A percentile compares a stretch with the other conserved stretches of the same genome.
Evolutionary conservation across 2,329 filamentous ascomycete species (phyloP).

Genomic region (Fusarium praegraminearum): DNA sequence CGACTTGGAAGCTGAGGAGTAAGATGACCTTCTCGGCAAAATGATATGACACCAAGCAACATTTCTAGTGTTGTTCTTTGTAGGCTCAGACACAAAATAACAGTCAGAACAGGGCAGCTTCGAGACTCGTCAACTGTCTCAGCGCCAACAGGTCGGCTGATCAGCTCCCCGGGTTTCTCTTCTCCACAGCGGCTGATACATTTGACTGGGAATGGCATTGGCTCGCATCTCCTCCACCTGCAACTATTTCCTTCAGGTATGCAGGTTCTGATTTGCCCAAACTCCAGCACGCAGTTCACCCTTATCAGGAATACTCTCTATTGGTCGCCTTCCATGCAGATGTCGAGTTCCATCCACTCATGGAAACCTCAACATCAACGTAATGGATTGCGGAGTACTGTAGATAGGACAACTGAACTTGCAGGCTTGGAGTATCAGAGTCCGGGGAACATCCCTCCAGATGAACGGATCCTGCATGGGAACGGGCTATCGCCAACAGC

Average conservation of each 20-base stretch:
- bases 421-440: background rate
- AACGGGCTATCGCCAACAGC: background rate
- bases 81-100: background rate
- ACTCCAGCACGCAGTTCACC: conserved; percentile 9
- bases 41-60: background rate
- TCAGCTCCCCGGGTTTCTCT: conserved; percentile 41
- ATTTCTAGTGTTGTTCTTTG: background rate
- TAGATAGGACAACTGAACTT: conserved; percentile 4
- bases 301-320: conserved; percentile 38
- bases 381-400: conserved; percentile 35
- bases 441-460: conserved; percentile 23
- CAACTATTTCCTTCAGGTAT: conserved; percentile 29
- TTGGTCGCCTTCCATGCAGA: conserved; percentile 22
- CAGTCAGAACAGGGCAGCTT: background rate
- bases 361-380: conserved; percentile 36
- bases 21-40: background rate
- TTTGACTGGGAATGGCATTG: conserved; percentile 33
- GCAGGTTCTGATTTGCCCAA: conserved; percentile 36
- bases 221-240: conserved; percentile 39
- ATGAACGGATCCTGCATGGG: background rate
- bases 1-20: background rate
- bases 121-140: conserved; percentile 18
- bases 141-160: conserved; percentile 37
- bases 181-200: conserved; percentile 46
- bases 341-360: conserved; percentile 27